Evolutionary conservation across 495 filamentous ascomycete species (phyloP), one percentile per base, ranked within the genome.

Genomic region (Tuber melanosporum): DNA sequence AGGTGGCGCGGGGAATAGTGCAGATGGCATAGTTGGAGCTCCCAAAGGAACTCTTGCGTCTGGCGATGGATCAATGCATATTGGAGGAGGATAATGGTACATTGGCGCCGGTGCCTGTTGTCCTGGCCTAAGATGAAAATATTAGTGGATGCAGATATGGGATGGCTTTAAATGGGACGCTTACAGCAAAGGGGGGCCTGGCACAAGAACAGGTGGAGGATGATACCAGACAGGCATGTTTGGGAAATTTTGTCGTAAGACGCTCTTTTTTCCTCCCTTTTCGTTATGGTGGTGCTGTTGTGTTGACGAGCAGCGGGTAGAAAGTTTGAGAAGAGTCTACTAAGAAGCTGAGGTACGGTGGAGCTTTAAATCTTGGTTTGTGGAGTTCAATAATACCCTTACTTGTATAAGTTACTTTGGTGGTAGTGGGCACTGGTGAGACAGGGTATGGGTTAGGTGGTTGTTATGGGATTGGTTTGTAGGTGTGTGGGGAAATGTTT

Each of bases 151-250:
- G 43, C 32, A 32, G 42, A 71, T 5, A 46, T n/a, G 46, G 74
- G 49, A 52, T 20, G 32, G 47, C 69, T 52, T 43, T 44, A 66
- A 43, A 73, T 62, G 9, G 26, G 8, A 42, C 69, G 72, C 77
- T 22, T 73, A 80, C 78, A 42, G 36, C 79, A 74, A 47, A 76
- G 78, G 71, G 41, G 70, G 43, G 7, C 78, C 76, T 41, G 74
- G 79, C 32, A 81, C 70, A 19, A 82, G 79, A 45, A 81, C 79
- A 71, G 80, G 80, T 26, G 79, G 79, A 70, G 79, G 78, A 45
- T 81, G 79, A 66, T 81, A 81, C 78, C 79, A 78, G 75, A 81
- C 75, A 45, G 79, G 79, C 75, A 80, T 81, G 42, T 71, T 66
- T 47, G 43, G 74, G 77, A 71, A 62, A 32, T 32, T 62, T 62